Base-by-base conservation (phyloP, 2,329 filamentous ascomycete species). In the Ascochyta koolunga region DNA sequence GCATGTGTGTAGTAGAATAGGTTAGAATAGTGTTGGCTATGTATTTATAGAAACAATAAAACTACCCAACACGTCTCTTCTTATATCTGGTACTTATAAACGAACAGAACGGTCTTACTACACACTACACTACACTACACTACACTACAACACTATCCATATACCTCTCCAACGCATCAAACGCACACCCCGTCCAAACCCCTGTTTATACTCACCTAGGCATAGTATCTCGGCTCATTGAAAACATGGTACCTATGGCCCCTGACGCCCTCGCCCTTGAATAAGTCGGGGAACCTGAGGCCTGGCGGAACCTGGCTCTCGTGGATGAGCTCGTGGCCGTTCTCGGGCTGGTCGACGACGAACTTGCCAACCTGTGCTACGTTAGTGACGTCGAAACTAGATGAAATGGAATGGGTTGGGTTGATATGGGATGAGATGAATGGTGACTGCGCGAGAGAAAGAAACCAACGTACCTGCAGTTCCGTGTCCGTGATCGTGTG, bases 401-500 rank as follows among this genome's bases (percentile, higher is more conserved):
- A 4, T 5, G 27, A 11, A 13, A 15, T 5, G 10, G 11, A 15
- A 10, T 19, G 5, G 24, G 0, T 24, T 24, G 22, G 22, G 8
- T 24, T 8, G 4, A 24, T 6, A 8, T 24, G 22, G 8, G 8
- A 6, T 24, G 22, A 8, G 22, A 24, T 24, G 22, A 24, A 24
- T 24, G 22, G 22, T 24, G 3, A 19, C 31, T 13, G 3, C 32
- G n/a, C 42, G 31, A 19, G 9, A 21, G 27, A 13, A 24, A 27
- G 21, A 24, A 18, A 41, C 2, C 7, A 25, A 68, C 79, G 68
- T 78, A 87, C 90, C 81, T 99, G 95, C 50, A 99, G 82, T 78
- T 99, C 95, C 2, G 95, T 99, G 72, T 99, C 95, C 11, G 95
- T 99, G 65, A 99, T 98, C 1, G 91, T 96, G 65, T 88, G 87